Percentiles rank a stretch among this genome's conserved stretches.
Conservation (phyloP, 2,329 filamentous ascomycete genomes). For the Fusarium lyarnte region DNA sequence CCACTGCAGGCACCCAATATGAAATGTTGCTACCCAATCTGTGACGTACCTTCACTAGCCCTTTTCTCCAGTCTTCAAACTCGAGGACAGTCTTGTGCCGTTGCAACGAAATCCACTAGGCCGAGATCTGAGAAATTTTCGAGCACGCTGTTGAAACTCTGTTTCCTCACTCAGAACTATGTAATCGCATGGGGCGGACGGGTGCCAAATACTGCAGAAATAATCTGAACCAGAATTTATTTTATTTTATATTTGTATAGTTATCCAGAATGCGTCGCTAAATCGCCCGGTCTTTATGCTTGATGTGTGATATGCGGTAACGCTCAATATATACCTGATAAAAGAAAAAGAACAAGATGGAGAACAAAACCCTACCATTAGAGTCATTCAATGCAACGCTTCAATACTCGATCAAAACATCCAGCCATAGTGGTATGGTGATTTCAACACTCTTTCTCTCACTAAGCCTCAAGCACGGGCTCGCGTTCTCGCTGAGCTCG, state of each 20-base stretch:
- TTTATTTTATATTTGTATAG: constrained; percentile 20
- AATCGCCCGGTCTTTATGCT: constrained; percentile 22
- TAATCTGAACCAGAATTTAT: neutral
- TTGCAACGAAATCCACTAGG: constrained; percentile 1
- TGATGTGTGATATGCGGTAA: constrained; percentile 20
- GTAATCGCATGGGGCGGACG: neutral
- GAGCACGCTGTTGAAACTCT: neutral
- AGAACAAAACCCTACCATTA: neutral
- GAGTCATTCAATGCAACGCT: constrained; percentile 27
- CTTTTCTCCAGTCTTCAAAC: constrained; percentile 16
- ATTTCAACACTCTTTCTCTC: neutral
- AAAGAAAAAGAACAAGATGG: neutral
- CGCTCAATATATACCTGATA: constrained; percentile 11
- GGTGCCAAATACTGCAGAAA: neutral
- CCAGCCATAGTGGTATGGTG: neutral
- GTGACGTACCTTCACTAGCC: constrained; percentile 6
- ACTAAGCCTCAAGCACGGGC: constrained; percentile 30
- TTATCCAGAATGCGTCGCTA: constrained; percentile 26
- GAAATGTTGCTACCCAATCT: constrained; percentile 5
- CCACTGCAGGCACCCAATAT: constrained; percentile 23
- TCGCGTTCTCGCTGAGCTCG: constrained; percentile 48
- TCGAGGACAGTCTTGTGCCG: constrained; percentile 14
- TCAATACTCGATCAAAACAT: constrained; percentile 1
- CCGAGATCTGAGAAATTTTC: neutral
- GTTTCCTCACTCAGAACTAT: neutral